Base-by-base conservation (phyloP, 2,329 filamentous ascomycete species). In the Chrysosporium keratinophilum region DNA sequence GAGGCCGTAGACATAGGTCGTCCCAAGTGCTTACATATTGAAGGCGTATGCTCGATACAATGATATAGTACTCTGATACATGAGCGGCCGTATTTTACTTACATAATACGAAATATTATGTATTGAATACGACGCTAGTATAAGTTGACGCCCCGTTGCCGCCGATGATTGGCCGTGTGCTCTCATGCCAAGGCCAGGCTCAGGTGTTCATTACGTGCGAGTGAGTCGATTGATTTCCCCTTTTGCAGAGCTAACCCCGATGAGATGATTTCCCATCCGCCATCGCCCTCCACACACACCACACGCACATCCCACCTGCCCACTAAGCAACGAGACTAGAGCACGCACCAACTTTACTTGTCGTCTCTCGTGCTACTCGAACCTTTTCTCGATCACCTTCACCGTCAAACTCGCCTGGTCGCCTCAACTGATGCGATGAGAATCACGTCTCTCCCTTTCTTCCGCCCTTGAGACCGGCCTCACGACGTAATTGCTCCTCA, bases 271-370 rank as follows among this genome's bases (percentile, higher is more conserved):
- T 39, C 49, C 23, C 23, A 28, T 28, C 23, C 23, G 23, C 23
- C 49, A 51, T 51, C 39, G 19, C 47, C 37, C 37, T 51, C 49
- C 49, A 35, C 47, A 33, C 39, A 51, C 43, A 19, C 34, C 39
- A 51, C 43, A 19, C 34, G 49, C 41, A 33, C 49, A 51, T 51
- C 49, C 49, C 49, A 51, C 49, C 33, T 43, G 49, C 41, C 49
- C 20, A 42, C 47, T 51, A 43, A 44, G 15, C 49, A 42, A 35
- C 10, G 23, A 4, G 31, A 37, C 49, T 43, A 43, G 46, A 43
- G 49, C 49, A 43, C 49, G 39, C 49, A 51, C 49, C 49, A 51
- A 39, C 49, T 23, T 43, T 41, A 42, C 39, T 43, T 44, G 23
- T 40, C 19, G 10, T 50, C 37, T 51, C 49, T 35, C 39, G 28